Percentiles rank a stretch among this genome's conserved stretches.
These are phyloP conservation scores for Lodderomyces parapsilosis DNA, from an alignment of 1,139 yeast genomes.

Conservation along the genomic window DNA sequence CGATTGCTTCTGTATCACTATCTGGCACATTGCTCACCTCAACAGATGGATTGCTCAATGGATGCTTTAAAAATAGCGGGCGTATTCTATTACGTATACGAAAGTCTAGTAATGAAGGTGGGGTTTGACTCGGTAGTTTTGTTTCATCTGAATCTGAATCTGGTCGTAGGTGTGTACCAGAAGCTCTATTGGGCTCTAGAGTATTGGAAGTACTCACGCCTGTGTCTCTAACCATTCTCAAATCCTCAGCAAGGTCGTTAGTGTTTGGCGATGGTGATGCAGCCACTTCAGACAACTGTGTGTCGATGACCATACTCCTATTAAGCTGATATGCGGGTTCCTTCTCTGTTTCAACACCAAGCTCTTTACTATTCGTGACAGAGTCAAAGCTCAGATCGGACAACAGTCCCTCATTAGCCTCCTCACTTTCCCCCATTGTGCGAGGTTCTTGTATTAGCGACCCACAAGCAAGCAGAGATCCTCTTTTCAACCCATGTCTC, in stretches of 20 bases:
- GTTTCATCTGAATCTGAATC: neutral
- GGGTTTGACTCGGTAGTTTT: neutral
- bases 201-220: no score
- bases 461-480: neutral
- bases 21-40: neutral
- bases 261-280: no score
- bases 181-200: neutral
- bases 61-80: neutral
- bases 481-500: slow-evolving; percentile 50
- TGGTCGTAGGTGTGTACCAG: neutral
- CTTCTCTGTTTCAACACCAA: neutral
- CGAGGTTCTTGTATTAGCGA: neutral
- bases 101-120: neutral
- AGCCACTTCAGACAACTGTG: no score
- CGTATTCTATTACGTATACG: neutral
- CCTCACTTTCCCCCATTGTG: neutral
- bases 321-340: no score
- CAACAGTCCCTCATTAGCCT: neutral
- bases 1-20: slow-evolving; percentile 1
- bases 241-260: no score
- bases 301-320: no score
- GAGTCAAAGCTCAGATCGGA: neutral
- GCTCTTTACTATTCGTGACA: neutral
- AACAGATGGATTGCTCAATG: neutral
- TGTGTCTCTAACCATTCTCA: no score